Evolutionary conservation across 2,329 filamentous ascomycete species (phyloP).

Genomic region (Pseudonectria buxi): DNA sequence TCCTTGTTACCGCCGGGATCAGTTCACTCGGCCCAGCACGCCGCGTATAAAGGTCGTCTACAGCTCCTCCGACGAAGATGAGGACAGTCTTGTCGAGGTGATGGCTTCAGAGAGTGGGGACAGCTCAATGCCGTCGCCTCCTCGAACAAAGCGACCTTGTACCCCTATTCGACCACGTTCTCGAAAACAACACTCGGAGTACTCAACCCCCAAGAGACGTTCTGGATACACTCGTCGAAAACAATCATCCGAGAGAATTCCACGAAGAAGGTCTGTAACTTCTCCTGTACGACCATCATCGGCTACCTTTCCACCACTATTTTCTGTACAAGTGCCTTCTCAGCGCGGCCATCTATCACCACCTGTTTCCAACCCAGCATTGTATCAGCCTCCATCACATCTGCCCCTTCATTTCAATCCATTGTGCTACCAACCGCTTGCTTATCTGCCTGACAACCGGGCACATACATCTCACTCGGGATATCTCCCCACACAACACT

Average conservation of each 20-base stretch:
- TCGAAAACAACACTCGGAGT: too few species aligned
- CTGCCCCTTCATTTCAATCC: too few species aligned
- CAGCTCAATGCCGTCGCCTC: too few species aligned
- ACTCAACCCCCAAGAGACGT: not conserved
- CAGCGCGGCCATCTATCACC: not conserved
- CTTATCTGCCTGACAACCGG: too few species aligned
- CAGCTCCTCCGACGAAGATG: not conserved
- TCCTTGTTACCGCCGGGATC: conserved; percentile 12
- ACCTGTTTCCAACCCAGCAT: conserved; percentile 6
- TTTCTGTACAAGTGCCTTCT: conserved; percentile 2
- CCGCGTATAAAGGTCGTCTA: conserved; percentile 5
- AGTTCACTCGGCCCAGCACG: conserved; percentile 4
- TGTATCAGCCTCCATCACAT: too few species aligned
- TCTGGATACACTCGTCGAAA: not conserved
- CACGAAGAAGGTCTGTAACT: conserved; percentile 3
- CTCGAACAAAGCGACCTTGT: too few species aligned
- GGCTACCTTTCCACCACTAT: conserved; percentile 10
- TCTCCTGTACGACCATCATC: conserved; percentile 17
- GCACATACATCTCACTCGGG: too few species aligned
- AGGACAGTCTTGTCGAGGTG: not conserved
- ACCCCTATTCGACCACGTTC: too few species aligned
- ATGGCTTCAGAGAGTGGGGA: too few species aligned
- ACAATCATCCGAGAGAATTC: conserved; percentile 3
- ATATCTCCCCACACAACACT: too few species aligned
- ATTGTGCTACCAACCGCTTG: too few species aligned